Evolutionary conservation across 371 early-diverging fungal genomes (phyloP).

Genomic region (Haplosporangium sp.): DNA sequence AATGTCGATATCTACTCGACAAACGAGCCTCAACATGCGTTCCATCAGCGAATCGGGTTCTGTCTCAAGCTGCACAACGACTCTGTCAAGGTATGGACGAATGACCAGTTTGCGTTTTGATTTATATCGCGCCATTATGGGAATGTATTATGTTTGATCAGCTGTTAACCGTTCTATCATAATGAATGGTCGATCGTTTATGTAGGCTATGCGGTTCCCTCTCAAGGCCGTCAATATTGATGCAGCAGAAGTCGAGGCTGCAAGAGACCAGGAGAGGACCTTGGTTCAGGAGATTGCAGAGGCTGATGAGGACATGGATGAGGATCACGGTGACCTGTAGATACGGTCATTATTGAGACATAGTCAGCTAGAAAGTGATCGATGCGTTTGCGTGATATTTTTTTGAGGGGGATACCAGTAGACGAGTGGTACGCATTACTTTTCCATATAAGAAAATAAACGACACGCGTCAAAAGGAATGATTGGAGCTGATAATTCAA

Average conservation of each 20-base stretch:
- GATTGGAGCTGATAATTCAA: no score
- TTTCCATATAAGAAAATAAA: no score
- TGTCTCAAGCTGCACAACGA: slow-evolving; percentile 96
- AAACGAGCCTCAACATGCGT: slow-evolving; percentile 94
- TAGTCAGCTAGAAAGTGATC: no score
- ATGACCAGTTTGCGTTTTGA: background rate
- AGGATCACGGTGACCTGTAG: slow-evolving; percentile 61
- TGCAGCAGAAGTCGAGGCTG: slow-evolving; percentile 86
- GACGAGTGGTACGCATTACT: no score
- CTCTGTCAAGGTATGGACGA: slow-evolving; percentile 78
- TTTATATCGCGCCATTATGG: background rate
- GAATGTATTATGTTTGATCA: no score
- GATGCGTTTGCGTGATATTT: no score
- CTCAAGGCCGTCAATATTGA: slow-evolving; percentile 82
- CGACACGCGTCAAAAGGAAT: no score
- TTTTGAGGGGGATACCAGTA: background rate
- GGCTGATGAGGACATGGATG: slow-evolving; percentile 86
- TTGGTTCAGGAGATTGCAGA: slow-evolving; percentile 92
- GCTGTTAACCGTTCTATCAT: no score
- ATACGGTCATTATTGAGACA: background rate
- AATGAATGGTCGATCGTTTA: background rate
- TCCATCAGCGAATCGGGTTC: slow-evolving; percentile 95
- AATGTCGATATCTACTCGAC: slow-evolving; percentile 95
- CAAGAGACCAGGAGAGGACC: slow-evolving; percentile 91
- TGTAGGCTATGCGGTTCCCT: slow-evolving; percentile 94